Conservation (phyloP, 305 asterid genomes). For the Solanum aculeatissimum region DNA sequence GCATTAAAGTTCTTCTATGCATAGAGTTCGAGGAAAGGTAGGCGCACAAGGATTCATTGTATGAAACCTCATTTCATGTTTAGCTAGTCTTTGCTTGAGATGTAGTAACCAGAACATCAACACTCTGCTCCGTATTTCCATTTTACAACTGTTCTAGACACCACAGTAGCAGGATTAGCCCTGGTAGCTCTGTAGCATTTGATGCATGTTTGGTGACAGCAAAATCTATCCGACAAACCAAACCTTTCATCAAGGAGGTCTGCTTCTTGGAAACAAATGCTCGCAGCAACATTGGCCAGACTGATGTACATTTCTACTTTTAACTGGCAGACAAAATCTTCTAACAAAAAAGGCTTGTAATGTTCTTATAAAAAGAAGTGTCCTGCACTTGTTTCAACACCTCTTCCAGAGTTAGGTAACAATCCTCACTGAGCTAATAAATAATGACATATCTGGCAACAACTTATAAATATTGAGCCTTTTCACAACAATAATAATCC, state of each 20-base stretch:
- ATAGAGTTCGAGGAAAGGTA: too few relatives aligned
- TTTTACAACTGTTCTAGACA: constrained; percentile 60
- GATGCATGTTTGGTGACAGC: constrained; percentile 68
- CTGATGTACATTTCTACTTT: constrained; percentile 15
- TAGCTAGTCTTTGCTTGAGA: constrained; percentile 29
- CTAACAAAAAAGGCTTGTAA: constrained; percentile 43
- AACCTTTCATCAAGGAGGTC: constrained; percentile 52
- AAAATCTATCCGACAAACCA: constrained; percentile 35
- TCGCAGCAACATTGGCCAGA: constrained; percentile 55
- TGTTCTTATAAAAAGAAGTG: constrained; percentile 68
- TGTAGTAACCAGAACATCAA: constrained; percentile 66
- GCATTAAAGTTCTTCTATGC: too few relatives aligned
- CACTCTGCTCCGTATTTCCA: constrained; percentile 47
- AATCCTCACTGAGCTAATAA: neutral
- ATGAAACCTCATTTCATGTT: too few relatives aligned
- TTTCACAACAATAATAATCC: too few relatives aligned
- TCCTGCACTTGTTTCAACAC: constrained; percentile 79
- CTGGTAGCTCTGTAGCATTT: constrained; percentile 65
- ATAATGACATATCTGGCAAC: neutral
- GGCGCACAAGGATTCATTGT: too few relatives aligned
- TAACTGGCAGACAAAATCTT: constrained; percentile 20
- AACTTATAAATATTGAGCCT: too few relatives aligned
- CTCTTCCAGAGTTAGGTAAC: constrained; percentile 34
- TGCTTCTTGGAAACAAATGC: constrained; percentile 82
- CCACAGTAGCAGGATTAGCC: constrained; percentile 51